Conservation (phyloP, 768 basidiomycete genomes). For the Suillus bovinus region DNA sequence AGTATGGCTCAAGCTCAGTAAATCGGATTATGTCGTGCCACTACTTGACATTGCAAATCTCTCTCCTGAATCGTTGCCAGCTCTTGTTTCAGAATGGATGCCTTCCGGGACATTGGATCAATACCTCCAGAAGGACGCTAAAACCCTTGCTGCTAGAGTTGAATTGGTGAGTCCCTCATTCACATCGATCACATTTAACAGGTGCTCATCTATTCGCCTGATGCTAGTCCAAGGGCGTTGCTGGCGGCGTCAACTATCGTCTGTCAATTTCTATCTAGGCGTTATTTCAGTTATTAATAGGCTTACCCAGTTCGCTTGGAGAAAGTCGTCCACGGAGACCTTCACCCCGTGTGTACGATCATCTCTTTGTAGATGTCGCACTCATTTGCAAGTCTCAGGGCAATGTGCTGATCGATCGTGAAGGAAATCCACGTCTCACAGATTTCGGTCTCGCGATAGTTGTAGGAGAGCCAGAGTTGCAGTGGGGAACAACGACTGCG, state of each 20-base stretch:
- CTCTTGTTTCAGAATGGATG: background rate
- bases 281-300: background rate
- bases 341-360: constrained; percentile 10
- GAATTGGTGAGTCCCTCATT: background rate
- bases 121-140: background rate
- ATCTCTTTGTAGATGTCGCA: background rate
- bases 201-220: background rate
- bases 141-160: background rate
- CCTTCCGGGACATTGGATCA: background rate
- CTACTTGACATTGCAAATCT: background rate
- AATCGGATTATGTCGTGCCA: background rate
- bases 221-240: constrained; percentile 14
- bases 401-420: constrained; percentile 17
- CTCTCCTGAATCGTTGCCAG: background rate
- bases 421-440: constrained; percentile 37
- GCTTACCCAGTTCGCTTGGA: constrained; percentile 15
- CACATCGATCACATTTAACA: background rate
- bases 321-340: constrained; percentile 19
- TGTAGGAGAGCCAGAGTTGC: constrained; percentile 30
- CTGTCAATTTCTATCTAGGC: background rate
- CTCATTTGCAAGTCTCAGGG: constrained; percentile 8
- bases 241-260: constrained; percentile 16
- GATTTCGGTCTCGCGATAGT: constrained; percentile 50
- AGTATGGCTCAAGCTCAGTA: background rate
- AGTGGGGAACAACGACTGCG: constrained; percentile 23